Evolutionary conservation across 495 filamentous ascomycete genomes (phyloP).

Genomic region (Letharia lupina): DNA sequence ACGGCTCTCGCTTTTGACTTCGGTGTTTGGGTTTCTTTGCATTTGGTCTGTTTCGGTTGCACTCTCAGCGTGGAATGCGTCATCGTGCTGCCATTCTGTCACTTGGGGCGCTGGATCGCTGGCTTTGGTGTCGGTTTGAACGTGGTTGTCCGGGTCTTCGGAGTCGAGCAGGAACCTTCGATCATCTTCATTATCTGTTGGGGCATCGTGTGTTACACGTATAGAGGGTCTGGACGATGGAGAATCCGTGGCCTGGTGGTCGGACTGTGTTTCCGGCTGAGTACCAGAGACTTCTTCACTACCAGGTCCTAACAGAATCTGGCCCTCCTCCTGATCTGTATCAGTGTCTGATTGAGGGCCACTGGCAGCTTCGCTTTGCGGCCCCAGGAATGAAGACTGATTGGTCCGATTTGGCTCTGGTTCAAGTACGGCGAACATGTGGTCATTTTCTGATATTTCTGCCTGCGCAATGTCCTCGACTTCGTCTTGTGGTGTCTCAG

Average conservation of each 20-base stretch:
- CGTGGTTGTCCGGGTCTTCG: background rate
- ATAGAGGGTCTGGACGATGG: background rate
- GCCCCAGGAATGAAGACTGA: background rate
- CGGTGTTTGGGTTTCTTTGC: background rate
- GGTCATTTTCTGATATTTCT: background rate
- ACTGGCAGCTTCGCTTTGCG: background rate
- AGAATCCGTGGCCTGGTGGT: background rate
- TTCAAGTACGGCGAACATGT: background rate
- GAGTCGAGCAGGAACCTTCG: background rate
- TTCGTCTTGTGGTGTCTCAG: too few relatives aligned
- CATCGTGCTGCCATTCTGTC: background rate
- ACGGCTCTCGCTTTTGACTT: background rate
- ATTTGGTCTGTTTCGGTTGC: background rate
- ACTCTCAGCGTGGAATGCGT: background rate
- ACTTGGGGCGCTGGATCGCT: background rate
- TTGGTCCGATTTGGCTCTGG: background rate
- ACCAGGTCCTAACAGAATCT: background rate
- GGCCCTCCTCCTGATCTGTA: background rate
- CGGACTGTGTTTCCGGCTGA: background rate
- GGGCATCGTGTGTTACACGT: background rate
- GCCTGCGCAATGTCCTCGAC: too few relatives aligned
- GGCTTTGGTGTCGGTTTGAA: background rate
- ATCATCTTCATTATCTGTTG: background rate
- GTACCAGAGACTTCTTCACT: background rate
- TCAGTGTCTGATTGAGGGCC: background rate